Base-by-base conservation (phyloP, 2,329 filamentous ascomycete genomes). In the Fusarium pilosicola region DNA sequence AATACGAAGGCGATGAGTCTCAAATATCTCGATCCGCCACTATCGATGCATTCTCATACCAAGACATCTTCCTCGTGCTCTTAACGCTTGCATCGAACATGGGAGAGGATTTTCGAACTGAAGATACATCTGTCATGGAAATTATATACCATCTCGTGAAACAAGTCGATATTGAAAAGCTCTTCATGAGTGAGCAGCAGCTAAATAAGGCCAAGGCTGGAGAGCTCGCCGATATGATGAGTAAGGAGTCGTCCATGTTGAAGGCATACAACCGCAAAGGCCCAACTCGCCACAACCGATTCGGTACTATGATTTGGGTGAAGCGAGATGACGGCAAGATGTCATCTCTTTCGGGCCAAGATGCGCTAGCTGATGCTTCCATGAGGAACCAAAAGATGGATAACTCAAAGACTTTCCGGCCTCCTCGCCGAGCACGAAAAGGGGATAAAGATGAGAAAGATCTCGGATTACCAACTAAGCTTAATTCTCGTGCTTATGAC, bases 271-370 rank as follows among this genome's bases (percentile, higher is more conserved):
- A 92, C 61, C 92, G 91, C 75, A 91, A 91, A 79, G 93, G 93
- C 6, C 94, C 95, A 1, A 95, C 94, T 7, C 88, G 96, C 54
- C 96, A 99, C 82, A 97, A 95, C 76, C 90, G 96, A 39, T 99
- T 98, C 78, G 96, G 96, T 6, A 97, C 95, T 17, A 98, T 98
- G 94, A 91, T 98, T 39, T 98, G 96, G 95, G 90, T 99, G 42
- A 94, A 97, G 84, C 88, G 95, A 63, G 93, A 95, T 55, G 93
- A 95, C 75, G 91, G 93, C 57, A 95, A 95, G 78, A 89, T 96
- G 77, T 93, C 94, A 0, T 95, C 95, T 0, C 88, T 99, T 4
- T 95, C 95, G 1, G 96, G 96, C 3, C 96, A 98, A 80, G 92
- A 95, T 76, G 93, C 93, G 9, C 88, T 99, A 49, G 89, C 91